Conservation (phyloP, 2,329 filamentous ascomycete genomes). For the Neonectria faginata region DNA sequence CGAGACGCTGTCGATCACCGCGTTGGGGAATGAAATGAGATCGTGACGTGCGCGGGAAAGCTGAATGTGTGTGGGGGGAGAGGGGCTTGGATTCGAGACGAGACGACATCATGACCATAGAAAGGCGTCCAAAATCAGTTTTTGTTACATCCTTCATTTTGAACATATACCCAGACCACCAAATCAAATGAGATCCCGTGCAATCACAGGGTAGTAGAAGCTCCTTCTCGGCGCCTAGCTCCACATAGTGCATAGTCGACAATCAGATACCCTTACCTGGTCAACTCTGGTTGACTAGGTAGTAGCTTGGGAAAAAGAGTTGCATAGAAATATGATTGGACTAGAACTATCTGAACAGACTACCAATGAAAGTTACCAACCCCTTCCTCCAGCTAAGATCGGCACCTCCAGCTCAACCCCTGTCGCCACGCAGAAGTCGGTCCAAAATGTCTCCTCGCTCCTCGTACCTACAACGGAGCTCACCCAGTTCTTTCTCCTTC, state of each 20-base stretch:
- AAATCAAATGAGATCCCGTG: background rate
- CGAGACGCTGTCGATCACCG: background rate
- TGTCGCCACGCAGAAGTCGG: background rate
- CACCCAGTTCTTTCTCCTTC: background rate
- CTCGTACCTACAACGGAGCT: background rate
- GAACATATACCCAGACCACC: background rate
- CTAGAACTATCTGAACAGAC: background rate
- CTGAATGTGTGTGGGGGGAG: background rate
- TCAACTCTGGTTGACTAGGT: background rate
- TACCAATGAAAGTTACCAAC: background rate
- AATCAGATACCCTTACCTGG: background rate
- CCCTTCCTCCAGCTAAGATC: background rate
- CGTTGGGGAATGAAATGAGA: background rate
- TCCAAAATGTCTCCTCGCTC: background rate
- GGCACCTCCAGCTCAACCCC: background rate
- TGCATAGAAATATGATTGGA: background rate
- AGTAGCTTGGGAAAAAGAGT: background rate
- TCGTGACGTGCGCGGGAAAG: background rate
- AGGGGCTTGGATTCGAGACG: background rate
- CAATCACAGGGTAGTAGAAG: background rate
- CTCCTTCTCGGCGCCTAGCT: background rate
- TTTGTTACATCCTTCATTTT: background rate
- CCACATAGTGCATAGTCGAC: background rate
- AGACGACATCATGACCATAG: constrained; percentile 6
- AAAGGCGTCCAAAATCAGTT: constrained; percentile 1